Percentiles rank a stretch among this genome's conserved stretches.
phyloP scores from a whole-genome alignment of 1,284 basidiomycete species.

The Leccinum pachyderme region DNA sequence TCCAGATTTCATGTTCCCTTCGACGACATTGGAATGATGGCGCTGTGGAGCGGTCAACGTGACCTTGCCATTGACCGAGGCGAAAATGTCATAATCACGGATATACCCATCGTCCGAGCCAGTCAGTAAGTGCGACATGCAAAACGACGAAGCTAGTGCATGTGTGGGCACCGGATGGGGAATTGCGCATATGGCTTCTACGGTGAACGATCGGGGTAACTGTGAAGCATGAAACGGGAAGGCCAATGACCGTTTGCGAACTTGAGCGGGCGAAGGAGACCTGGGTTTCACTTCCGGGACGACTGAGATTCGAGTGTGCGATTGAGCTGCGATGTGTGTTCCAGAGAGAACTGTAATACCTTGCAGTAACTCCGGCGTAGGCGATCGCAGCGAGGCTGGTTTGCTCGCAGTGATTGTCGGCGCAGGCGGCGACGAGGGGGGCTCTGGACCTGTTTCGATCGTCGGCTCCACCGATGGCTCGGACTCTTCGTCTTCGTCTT shows the following conservation, averaged over 20 bases:
- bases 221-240: constrained; percentile 30
- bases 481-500: constrained; percentile 49
- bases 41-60: constrained; percentile 89
- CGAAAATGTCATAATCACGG: constrained; percentile 89
- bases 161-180: constrained; percentile 89
- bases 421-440: constrained; percentile 27
- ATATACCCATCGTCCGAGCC: constrained; percentile 95
- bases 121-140: constrained; percentile 86
- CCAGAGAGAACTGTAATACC: constrained; percentile 17
- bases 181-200: constrained; percentile 92
- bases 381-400: constrained; percentile 21
- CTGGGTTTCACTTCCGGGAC: constrained; percentile 43
- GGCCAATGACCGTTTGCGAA: constrained; percentile 45
- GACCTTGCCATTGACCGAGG: constrained; percentile 84
- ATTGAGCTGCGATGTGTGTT: constrained; percentile 10
- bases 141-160: constrained; percentile 80
- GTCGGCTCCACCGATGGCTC: constrained; percentile 33
- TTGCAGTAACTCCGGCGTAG: constrained; percentile 30
- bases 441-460: constrained; percentile 21
- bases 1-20: constrained; percentile 89
- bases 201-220: constrained; percentile 65
- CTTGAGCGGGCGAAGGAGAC: constrained; percentile 61
- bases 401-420: constrained; percentile 12
- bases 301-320: constrained; percentile 15
- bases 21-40: constrained; percentile 86